These are phyloP conservation scores for Ballota nigra DNA, from an alignment of 257 asterid species.

Conservation along the genomic window DNA sequence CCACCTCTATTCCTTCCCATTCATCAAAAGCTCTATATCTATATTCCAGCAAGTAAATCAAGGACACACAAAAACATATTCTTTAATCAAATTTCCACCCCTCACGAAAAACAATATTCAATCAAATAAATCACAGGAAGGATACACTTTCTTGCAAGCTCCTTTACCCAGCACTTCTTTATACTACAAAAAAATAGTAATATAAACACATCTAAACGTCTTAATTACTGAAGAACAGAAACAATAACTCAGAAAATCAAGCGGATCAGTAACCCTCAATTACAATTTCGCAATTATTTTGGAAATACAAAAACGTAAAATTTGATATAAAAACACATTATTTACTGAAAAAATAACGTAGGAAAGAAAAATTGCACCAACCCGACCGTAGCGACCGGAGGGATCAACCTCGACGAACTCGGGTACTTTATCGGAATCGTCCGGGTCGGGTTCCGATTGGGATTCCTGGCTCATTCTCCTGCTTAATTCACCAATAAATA, in stretches of 20 bases:
- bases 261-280: slow-evolving; percentile 10
- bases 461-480: slow-evolving; percentile 66
- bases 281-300: not conserved
- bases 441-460: slow-evolving; percentile 68
- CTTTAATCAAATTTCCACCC: not conserved
- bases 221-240: slow-evolving; percentile 2
- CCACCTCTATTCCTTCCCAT: slow-evolving; percentile 97
- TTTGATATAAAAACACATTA: slow-evolving; percentile 1
- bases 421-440: slow-evolving; percentile 70
- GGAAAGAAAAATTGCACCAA: slow-evolving; percentile 31
- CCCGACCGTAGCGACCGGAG: slow-evolving; percentile 96
- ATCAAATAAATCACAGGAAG: slow-evolving; percentile 28
- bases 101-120: not conserved
- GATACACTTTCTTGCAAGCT: slow-evolving; percentile 99
- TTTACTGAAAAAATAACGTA: not conserved
- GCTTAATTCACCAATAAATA: slow-evolving; percentile 12
- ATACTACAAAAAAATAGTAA: slow-evolving; percentile 73
- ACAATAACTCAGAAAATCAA: slow-evolving; percentile 8
- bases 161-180: slow-evolving; percentile 93
- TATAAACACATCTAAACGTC: slow-evolving; percentile 15
- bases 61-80: slow-evolving; percentile 29
- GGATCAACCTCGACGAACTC: slow-evolving; percentile 96
- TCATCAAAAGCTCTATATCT: slow-evolving; percentile 97
- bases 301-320: not conserved
- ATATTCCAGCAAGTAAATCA: slow-evolving; percentile 40